These are phyloP conservation scores for Scutellaria baicalensis DNA, from an alignment of 257 asterid genomes.

Conservation along the genomic window DNA sequence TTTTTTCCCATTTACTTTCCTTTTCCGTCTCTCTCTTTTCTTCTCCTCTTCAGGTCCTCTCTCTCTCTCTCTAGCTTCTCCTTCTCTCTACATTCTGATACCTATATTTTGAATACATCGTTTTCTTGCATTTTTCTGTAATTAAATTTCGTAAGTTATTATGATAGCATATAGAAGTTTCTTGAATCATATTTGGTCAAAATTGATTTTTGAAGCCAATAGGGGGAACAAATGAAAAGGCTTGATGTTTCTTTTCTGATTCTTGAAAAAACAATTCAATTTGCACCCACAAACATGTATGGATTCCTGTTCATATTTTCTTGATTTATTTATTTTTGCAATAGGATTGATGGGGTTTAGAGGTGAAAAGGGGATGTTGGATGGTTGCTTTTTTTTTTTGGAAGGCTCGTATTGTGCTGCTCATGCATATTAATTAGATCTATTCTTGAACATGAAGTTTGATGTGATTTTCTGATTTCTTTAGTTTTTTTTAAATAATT, in stretches of 20 bases:
- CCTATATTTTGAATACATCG: not conserved
- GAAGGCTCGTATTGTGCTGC: conserved; percentile 4
- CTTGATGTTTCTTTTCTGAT: not conserved
- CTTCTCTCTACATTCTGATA: not conserved
- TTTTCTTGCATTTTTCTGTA: conserved; percentile 3
- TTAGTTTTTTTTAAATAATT: not conserved
- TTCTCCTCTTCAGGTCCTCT: conserved; percentile 16
- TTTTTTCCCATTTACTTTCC: not conserved
- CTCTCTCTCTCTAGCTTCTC: conserved; percentile 8
- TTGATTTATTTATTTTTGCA: not conserved
- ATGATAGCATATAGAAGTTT: not conserved
- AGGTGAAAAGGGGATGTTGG: conserved; percentile 4
- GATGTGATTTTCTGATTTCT: conserved; percentile 13
- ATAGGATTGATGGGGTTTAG: conserved; percentile 7
- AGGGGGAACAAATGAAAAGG: not conserved
- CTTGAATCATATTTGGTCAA: conserved; percentile 10
- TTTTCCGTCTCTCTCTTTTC: not conserved
- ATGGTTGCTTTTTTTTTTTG: conserved; percentile 8
- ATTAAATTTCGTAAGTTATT: not conserved
- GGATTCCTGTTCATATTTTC: not conserved
- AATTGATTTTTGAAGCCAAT: conserved; percentile 13
- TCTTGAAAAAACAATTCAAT: not conserved
- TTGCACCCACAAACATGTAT: not conserved
- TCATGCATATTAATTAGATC: conserved; percentile 29
- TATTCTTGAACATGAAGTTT: conserved; percentile 18